A percentile compares a stretch with the other conserved stretches of the same genome.
Conservation (phyloP, 768 basidiomycete genomes). For the Termitomyces bulborhizus region DNA sequence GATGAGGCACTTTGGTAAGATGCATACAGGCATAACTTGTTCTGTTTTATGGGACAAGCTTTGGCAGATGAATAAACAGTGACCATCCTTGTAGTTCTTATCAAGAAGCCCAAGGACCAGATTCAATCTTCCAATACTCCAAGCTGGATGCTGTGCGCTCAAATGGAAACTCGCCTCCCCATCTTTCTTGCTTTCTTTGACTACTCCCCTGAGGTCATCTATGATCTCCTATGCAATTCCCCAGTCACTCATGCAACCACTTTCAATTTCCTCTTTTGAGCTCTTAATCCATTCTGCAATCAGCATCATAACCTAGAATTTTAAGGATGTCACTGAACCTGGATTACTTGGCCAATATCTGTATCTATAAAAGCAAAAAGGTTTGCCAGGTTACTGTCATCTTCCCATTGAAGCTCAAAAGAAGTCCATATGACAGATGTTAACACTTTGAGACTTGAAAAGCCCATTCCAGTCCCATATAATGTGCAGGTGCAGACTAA, state of each 20-base stretch:
- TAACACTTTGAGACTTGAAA: conserved; percentile 54
- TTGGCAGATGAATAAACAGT: no score
- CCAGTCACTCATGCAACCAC: conserved; percentile 45
- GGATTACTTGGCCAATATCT: conserved; percentile 77
- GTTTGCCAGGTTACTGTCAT: conserved; percentile 51
- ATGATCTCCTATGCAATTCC: conserved; percentile 43
- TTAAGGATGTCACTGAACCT: conserved; percentile 30
- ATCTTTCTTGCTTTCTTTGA: conserved; percentile 57
- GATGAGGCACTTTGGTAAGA: no score
- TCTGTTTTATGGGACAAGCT: no score
- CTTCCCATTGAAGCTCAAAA: conserved; percentile 56
- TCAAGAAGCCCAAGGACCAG: no score
- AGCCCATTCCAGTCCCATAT: conserved; percentile 76
- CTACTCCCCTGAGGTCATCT: conserved; percentile 41
- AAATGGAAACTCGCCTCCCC: conserved; percentile 76
- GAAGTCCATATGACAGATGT: conserved; percentile 56
- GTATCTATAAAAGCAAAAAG: conserved; percentile 62
- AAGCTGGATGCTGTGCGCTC: conserved; percentile 59
- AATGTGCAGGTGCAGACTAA: conserved; percentile 60
- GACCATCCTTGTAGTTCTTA: no score
- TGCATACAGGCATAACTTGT: no score
- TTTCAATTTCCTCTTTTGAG: conserved; percentile 67
- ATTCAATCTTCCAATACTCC: conserved; percentile 59
- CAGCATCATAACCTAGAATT: background rate
- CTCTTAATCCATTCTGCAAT: conserved; percentile 35